A percentile compares a stretch with the other conserved stretches of the same genome.
Evolutionary conservation across 2,329 filamentous ascomycete species (phyloP).

Genomic region (Macroventuria anomochaeta): DNA sequence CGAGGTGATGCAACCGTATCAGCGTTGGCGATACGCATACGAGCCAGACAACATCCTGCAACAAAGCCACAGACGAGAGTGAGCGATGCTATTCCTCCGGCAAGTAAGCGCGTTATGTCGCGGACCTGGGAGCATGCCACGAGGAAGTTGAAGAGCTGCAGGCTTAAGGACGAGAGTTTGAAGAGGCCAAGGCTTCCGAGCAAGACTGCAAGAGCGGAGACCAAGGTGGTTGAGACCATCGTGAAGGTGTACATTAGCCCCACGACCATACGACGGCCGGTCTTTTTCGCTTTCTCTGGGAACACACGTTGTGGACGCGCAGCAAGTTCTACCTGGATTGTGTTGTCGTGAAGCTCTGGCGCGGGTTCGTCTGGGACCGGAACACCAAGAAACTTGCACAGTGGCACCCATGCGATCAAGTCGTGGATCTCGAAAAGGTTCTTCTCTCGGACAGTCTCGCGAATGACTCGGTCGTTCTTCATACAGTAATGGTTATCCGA

Average conservation of each 20-base stretch:
- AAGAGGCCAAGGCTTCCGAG: neutral
- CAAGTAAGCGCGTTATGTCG: neutral
- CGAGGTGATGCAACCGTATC: neutral
- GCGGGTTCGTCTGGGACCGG: conserved; percentile 29
- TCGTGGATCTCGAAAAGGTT: conserved; percentile 35
- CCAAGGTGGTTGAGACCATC: neutral
- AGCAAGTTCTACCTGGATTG: neutral
- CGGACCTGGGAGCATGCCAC: neutral
- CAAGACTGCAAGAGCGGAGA: neutral
- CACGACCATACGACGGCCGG: neutral
- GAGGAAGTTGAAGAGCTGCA: neutral
- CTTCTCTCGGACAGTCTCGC: conserved; percentile 27
- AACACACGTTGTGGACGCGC: neutral
- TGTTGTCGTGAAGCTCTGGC: conserved; percentile 24
- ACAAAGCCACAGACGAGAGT: conserved; percentile 1
- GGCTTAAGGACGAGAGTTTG: neutral
- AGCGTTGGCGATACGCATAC: neutral
- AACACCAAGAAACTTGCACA: conserved; percentile 38
- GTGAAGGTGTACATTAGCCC: neutral
- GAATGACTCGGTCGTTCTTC: conserved; percentile 21
- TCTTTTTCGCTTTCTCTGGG: neutral
- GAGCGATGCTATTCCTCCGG: neutral
- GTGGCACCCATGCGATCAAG: conserved; percentile 37
- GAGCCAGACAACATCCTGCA: conserved; percentile 2
- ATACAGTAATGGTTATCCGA: neutral